A percentile compares a stretch with the other conserved stretches of the same genome.
Evolutionary conservation across 768 basidiomycete species (phyloP).

Genomic region (Boletus eberwhitei): DNA sequence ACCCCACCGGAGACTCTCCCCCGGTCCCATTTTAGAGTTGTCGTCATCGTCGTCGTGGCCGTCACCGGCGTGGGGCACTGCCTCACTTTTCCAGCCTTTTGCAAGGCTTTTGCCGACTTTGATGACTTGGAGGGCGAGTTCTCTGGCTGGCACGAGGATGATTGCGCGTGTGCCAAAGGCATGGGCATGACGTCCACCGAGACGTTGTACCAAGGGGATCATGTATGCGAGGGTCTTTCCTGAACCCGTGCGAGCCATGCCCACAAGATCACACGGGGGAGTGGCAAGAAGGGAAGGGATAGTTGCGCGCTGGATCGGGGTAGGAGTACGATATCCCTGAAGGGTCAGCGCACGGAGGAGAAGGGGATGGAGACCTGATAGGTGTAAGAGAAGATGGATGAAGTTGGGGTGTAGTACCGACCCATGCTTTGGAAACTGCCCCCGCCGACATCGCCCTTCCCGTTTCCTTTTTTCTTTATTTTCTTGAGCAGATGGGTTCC

Average conservation of each 20-base stretch:
- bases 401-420: conserved; percentile 34
- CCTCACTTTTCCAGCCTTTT: conserved; percentile 66
- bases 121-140: conserved; percentile 89
- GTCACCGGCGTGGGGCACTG: conserved; percentile 73
- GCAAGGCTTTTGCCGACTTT: conserved; percentile 95
- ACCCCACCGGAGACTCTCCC: conserved; percentile 79
- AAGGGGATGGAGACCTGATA: conserved; percentile 73
- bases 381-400: background rate
- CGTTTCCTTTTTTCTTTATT: conserved; percentile 67
- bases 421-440: conserved; percentile 98
- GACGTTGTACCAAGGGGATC: conserved; percentile 83
- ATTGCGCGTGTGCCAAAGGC: conserved; percentile 83
- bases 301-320: conserved; percentile 90
- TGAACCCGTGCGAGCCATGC: conserved; percentile 97
- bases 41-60: conserved; percentile 46
- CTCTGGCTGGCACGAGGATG: conserved; percentile 88
- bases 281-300: conserved; percentile 81
- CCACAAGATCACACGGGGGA: conserved; percentile 90
- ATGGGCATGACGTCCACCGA: conserved; percentile 76
- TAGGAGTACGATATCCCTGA: conserved; percentile 93
- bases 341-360: conserved; percentile 81
- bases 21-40: conserved; percentile 44
- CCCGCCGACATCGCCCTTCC: conserved; percentile 80
- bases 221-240: conserved; percentile 97
- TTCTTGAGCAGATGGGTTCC: conserved; percentile 78